Percentiles rank a stretch among this genome's conserved stretches.
These are phyloP conservation scores for Chrysoporthe austroafricana DNA, from an alignment of 2,329 filamentous ascomycete genomes.

Conservation along the genomic window DNA sequence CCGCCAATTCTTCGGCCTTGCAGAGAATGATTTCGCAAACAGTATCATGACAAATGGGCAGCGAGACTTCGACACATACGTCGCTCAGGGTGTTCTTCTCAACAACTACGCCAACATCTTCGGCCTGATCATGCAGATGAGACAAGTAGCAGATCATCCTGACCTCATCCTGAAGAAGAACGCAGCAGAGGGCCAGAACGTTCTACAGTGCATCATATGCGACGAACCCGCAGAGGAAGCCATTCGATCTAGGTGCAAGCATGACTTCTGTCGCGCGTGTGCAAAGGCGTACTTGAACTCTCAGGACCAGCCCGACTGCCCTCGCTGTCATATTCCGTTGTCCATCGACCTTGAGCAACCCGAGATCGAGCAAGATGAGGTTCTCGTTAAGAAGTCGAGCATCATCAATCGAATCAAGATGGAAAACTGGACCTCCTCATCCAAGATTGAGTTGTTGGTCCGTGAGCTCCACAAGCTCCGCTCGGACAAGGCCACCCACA, in stretches of 20 bases:
- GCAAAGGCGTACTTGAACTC: conserved; percentile 80
- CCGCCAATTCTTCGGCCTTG: conserved; percentile 94
- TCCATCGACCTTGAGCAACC: conserved; percentile 93
- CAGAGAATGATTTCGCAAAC: conserved; percentile 91
- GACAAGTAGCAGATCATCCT: conserved; percentile 94
- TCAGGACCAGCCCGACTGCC: conserved; percentile 79
- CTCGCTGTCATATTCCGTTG: conserved; percentile 86
- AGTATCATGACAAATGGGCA: conserved; percentile 94
- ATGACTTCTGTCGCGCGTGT: conserved; percentile 87
- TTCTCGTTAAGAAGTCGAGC: conserved; percentile 86
- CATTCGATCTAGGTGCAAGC: conserved; percentile 87
- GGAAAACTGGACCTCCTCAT: conserved; percentile 98
- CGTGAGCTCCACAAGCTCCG: conserved; percentile 92
- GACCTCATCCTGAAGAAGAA: conserved; percentile 92
- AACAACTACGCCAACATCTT: conserved; percentile 99
- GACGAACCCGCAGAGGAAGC: conserved; percentile 96
- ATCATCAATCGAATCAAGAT: conserved; percentile 99
- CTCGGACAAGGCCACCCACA: conserved; percentile 90
- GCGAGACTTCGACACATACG: conserved; percentile 93
- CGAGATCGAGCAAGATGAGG: conserved; percentile 90
- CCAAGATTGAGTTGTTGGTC: conserved; percentile 95
- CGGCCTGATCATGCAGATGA: conserved; percentile 98
- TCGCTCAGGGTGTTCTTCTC: conserved; percentile 88
- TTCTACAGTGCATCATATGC: conserved; percentile 91
- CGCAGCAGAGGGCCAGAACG: conserved; percentile 82